A percentile compares a stretch with the other conserved stretches of the same genome.
phyloP scores from a whole-genome alignment of 2,329 filamentous ascomycete genomes.

The Calonectria multiphialidica region DNA sequence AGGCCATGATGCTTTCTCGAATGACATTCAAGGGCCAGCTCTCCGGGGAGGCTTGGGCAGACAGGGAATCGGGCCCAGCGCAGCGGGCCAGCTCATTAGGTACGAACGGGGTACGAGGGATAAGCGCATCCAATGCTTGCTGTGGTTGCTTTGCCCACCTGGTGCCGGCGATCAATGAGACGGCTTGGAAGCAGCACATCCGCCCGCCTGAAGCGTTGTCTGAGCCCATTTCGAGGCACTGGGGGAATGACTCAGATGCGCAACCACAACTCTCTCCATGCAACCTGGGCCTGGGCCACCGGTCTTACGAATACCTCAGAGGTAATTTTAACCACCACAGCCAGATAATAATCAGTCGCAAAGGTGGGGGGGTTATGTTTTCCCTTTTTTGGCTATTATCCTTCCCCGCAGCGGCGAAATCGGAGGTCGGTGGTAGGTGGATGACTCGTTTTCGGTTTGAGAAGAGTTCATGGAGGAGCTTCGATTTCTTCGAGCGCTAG shows the following conservation, averaged over 20 bases:
- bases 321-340: conserved; percentile 40
- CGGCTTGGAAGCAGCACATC: conserved; percentile 18
- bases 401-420: conserved; percentile 42
- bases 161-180: conserved; percentile 21
- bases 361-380: conserved; percentile 34
- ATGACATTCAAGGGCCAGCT: conserved; percentile 34
- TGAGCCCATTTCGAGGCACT: conserved; percentile 18
- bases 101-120: conserved; percentile 19
- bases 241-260: conserved; percentile 26
- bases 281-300: neutral
- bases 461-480: conserved; percentile 25
- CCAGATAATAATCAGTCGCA: conserved; percentile 25
- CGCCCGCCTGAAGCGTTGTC: conserved; percentile 19
- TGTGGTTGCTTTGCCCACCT: conserved; percentile 25
- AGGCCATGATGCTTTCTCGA: conserved; percentile 35
- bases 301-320: conserved; percentile 42
- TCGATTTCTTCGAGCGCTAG: conserved; percentile 39
- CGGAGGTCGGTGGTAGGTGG: conserved; percentile 34
- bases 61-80: conserved; percentile 28
- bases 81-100: conserved; percentile 36
- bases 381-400: conserved; percentile 24
- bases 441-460: conserved; percentile 38
- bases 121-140: conserved; percentile 18
- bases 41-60: conserved; percentile 28
- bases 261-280: conserved; percentile 13